A percentile compares a stretch with the other conserved stretches of the same genome.
Evolutionary conservation across 2,329 filamentous ascomycete species (phyloP).

Genomic region (Uncinocarpus reesii): DNA sequence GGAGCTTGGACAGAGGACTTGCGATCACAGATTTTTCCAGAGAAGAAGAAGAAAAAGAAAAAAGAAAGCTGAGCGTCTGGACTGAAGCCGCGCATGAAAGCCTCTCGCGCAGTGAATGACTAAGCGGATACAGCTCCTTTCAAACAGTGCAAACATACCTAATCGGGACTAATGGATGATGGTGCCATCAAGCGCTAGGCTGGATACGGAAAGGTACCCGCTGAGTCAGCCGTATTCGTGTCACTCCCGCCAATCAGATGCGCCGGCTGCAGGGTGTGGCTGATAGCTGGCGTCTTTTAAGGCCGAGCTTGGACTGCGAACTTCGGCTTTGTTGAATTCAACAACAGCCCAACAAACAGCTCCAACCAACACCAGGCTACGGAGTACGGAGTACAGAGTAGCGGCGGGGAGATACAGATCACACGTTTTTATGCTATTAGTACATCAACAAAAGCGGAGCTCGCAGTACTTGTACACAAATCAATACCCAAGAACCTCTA

Average conservation of each 20-base stretch:
- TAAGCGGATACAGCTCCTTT: background rate
- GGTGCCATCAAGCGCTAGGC: background rate
- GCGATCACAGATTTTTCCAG: background rate
- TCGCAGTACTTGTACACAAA: constrained; percentile 7
- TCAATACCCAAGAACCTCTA: constrained; percentile 8
- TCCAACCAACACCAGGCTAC: too few species aligned
- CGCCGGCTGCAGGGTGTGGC: background rate
- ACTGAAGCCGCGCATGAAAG: background rate
- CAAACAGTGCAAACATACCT: background rate
- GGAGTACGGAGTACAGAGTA: background rate
- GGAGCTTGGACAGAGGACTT: too few species aligned
- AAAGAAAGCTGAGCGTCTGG: background rate
- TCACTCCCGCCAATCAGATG: background rate
- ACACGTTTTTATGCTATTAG: background rate
- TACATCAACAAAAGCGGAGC: constrained; percentile 2
- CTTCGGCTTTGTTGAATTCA: constrained; percentile 8
- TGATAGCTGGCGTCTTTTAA: background rate
- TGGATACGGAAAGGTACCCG: background rate
- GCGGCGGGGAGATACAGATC: too few species aligned
- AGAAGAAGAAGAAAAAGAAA: background rate
- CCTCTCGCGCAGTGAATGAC: background rate
- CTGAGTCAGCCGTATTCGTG: constrained; percentile 1
- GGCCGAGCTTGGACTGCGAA: background rate
- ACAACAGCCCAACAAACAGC: constrained; percentile 9
- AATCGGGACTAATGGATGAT: background rate